Evolutionary conservation across 768 basidiomycete species (phyloP).

Genomic region (Coprinellus micaceus): DNA sequence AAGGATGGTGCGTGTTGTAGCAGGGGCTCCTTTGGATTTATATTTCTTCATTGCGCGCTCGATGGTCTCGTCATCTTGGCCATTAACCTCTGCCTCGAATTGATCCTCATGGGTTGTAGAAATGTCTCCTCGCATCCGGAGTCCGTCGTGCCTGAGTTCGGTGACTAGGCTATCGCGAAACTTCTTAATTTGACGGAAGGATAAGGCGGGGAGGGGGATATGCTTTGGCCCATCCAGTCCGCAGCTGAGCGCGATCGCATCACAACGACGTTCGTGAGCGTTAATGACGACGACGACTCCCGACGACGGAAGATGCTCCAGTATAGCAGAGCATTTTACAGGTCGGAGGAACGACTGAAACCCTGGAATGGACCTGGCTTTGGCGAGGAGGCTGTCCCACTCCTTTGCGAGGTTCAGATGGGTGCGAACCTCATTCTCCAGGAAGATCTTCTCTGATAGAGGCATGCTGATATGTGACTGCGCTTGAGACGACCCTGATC

Average conservation of each 20-base stretch:
- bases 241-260: slow-evolving; percentile 18
- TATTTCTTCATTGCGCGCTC: too few relatives aligned
- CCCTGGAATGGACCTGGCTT: slow-evolving; percentile 10
- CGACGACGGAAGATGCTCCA: slow-evolving; percentile 7
- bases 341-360: slow-evolving; percentile 22
- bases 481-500: background rate
- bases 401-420: slow-evolving; percentile 4
- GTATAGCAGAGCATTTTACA: background rate
- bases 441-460: background rate
- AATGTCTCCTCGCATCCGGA: too few relatives aligned
- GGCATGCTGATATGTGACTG: background rate
- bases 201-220: slow-evolving; percentile 9
- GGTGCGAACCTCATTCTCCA: background rate
- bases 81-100: too few relatives aligned
- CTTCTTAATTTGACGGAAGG: background rate
- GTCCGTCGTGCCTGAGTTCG: background rate
- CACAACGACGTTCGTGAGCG: slow-evolving; percentile 15
- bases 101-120: too few relatives aligned
- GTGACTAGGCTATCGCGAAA: background rate
- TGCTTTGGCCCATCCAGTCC: slow-evolving; percentile 4
- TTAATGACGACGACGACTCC: slow-evolving; percentile 21
- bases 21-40: too few relatives aligned
- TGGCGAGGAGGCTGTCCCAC: slow-evolving; percentile 14
- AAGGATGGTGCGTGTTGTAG: too few relatives aligned
- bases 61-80: too few relatives aligned